Percentiles rank a stretch among this genome's conserved stretches.
Evolutionary conservation across 192 early-diverging fungal genomes (phyloP).

Genomic region (Thamnidium elegans): DNA sequence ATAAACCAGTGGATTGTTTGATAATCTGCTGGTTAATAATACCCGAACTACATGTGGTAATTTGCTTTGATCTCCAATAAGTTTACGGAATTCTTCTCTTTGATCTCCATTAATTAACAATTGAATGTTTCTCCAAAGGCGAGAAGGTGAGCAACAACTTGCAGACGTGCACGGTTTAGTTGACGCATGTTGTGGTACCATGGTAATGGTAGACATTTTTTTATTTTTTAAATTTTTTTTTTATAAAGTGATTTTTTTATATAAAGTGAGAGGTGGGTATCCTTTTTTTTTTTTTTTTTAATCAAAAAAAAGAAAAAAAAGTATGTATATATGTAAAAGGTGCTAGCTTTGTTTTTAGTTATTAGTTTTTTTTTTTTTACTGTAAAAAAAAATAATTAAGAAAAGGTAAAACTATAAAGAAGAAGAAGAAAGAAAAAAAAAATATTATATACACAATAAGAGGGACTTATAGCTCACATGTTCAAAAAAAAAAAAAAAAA

Average conservation of each 20-base stretch:
- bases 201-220: neutral
- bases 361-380: too few species aligned
- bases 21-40: constrained; percentile 13
- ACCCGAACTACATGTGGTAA: constrained; percentile 11
- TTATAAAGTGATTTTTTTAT: neutral
- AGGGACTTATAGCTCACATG: too few species aligned
- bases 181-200: constrained; percentile 7
- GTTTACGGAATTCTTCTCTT: constrained; percentile 6
- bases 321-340: too few species aligned
- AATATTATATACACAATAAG: too few species aligned
- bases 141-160: constrained; percentile 27
- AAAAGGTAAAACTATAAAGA: too few species aligned
- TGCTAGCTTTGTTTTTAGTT: too few species aligned
- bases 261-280: neutral
- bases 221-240: constrained; percentile 1
- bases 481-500: too few species aligned
- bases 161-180: constrained; percentile 26
- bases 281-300: too few species aligned
- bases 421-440: too few species aligned
- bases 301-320: too few species aligned
- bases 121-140: constrained; percentile 26
- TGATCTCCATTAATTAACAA: constrained; percentile 10
- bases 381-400: too few species aligned
- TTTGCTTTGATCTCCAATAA: constrained; percentile 1
- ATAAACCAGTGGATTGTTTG: constrained; percentile 23